Evolutionary conservation across 2,329 filamentous ascomycete species (phyloP).

Genomic region (Xylariales sp.): DNA sequence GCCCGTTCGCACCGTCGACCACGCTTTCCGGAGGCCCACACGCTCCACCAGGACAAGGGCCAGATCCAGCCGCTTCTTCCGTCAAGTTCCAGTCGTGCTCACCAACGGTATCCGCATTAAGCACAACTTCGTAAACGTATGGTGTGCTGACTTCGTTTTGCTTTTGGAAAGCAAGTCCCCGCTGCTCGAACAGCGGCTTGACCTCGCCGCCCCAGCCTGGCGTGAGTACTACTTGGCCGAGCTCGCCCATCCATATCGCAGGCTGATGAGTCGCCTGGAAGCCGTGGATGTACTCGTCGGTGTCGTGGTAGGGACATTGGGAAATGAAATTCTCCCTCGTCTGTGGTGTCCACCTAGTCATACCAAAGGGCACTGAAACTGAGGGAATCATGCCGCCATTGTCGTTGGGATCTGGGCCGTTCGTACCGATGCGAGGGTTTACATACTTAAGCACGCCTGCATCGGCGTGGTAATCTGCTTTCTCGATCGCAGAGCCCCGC

Average conservation of each 20-base stretch:
- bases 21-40: constrained; percentile 29
- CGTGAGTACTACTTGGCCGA: constrained; percentile 37
- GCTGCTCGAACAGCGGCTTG: constrained; percentile 31
- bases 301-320: constrained; percentile 41
- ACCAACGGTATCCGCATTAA: constrained; percentile 31
- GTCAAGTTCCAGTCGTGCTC: constrained; percentile 27
- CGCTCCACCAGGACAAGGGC: constrained; percentile 34
- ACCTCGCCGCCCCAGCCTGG: constrained; percentile 29
- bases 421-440: constrained; percentile 28
- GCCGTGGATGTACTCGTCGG: constrained; percentile 38
- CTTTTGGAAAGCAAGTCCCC: constrained; percentile 36
- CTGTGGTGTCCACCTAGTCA: constrained; percentile 47
- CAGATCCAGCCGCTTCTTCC: constrained; percentile 20
- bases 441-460: constrained; percentile 26
- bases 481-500: too few relatives aligned
- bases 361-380: constrained; percentile 37
- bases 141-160: constrained; percentile 36
- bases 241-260: constrained; percentile 49
- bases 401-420: constrained; percentile 23
- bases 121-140: constrained; percentile 39
- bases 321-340: constrained; percentile 45
- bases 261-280: constrained; percentile 47
- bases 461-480: constrained; percentile 20
- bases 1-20: constrained; percentile 33
- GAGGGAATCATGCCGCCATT: constrained; percentile 33